Conservation (phyloP, 1,284 basidiomycete genomes). For the Sporisorium exsertum region DNA sequence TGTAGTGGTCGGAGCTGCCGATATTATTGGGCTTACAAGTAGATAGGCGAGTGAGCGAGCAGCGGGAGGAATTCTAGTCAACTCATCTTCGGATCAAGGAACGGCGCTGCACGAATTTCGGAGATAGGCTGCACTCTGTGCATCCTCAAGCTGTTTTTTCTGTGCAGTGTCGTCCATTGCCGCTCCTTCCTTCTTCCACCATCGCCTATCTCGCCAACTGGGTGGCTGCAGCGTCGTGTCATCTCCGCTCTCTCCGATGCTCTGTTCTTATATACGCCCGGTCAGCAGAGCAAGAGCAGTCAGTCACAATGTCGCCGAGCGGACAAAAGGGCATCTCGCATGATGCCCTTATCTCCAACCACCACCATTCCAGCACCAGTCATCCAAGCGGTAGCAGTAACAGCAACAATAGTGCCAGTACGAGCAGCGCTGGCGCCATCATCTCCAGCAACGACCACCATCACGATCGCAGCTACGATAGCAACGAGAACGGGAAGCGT, state of each 20-base stretch:
- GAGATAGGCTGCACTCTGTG: conserved; percentile 20
- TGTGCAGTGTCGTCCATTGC: neutral
- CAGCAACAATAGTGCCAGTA: neutral
- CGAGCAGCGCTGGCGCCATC: conserved; percentile 3
- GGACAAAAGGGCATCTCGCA: neutral
- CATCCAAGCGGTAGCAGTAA: neutral
- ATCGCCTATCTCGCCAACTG: neutral
- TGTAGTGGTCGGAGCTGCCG: neutral
- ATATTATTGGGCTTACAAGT: too few relatives aligned
- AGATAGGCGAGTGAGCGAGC: too few relatives aligned
- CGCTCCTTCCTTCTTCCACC: conserved; percentile 7
- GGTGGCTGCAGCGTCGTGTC: neutral
- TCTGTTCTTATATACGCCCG: neutral
- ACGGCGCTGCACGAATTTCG: conserved; percentile 16
- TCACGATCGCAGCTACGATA: conserved; percentile 19
- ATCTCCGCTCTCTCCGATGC: conserved; percentile 8
- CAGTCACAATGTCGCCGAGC: conserved; percentile 4
- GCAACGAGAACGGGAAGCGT: conserved; percentile 30
- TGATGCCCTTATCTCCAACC: neutral
- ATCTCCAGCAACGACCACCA: neutral
- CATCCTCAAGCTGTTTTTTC: conserved; percentile 11
- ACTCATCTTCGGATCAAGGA: conserved; percentile 15
- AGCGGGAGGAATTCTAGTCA: neutral
- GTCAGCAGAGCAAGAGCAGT: neutral
- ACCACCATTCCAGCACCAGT: neutral